Evolutionary conservation across 2,329 filamentous ascomycete species (phyloP).

Genomic region (Myriosclerotinia curreyana): DNA sequence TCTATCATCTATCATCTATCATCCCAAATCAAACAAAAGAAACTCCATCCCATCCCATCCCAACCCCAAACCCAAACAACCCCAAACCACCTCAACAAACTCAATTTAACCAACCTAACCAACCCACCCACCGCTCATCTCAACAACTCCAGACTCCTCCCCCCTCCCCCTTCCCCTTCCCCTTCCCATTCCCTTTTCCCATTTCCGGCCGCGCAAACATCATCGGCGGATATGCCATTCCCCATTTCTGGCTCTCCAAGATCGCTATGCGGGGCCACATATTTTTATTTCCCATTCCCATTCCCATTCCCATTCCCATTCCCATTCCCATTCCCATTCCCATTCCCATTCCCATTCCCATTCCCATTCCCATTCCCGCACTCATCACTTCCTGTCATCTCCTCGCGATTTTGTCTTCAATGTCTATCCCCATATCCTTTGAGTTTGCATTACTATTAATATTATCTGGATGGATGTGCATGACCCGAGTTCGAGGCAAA

Average conservation of each 20-base stretch:
- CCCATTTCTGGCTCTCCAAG: not conserved
- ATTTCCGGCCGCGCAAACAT: not conserved
- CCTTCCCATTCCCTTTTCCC: no score
- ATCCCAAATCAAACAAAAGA: no score
- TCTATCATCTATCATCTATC: no score
- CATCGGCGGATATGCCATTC: not conserved
- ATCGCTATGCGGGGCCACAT: not conserved
- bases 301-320: no score
- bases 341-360: no score
- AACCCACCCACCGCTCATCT: slow-evolving; percentile 53
- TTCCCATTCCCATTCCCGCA: no score
- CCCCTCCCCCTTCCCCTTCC: slow-evolving; percentile 18
- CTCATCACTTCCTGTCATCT: not conserved
- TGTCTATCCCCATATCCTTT: not conserved
- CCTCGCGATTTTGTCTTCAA: not conserved
- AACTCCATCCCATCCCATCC: not conserved
- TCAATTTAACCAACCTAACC: slow-evolving; percentile 44
- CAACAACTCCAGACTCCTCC: slow-evolving; percentile 38
- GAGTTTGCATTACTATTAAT: not conserved
- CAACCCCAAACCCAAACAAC: no score
- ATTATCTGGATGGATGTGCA: not conserved
- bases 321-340: no score
- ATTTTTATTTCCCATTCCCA: not conserved
- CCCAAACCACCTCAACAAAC: slow-evolving; percentile 11
- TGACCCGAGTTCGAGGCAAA: not conserved